A percentile compares a stretch with the other conserved stretches of the same genome.
Evolutionary conservation across 371 early-diverging fungal species (phyloP).

Genomic region (Rhizopus stolonifer): DNA sequence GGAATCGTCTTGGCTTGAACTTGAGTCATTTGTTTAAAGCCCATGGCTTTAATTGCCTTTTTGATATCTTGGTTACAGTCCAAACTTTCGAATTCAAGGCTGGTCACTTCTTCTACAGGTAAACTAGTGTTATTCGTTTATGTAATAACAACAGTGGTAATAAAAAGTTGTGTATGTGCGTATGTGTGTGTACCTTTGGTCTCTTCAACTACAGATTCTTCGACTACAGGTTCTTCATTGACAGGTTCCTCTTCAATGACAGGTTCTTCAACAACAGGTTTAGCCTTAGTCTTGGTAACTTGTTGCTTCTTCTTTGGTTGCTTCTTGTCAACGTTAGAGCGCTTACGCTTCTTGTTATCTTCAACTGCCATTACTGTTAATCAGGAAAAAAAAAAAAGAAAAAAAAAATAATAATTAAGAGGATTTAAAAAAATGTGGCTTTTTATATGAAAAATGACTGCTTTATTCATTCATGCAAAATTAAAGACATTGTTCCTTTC

Average conservation of each 20-base stretch:
- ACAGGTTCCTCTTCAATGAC: constrained; percentile 22
- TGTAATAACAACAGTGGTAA: constrained; percentile 13
- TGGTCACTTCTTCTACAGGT: constrained; percentile 1
- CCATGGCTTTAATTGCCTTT: constrained; percentile 90
- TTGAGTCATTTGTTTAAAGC: constrained; percentile 95
- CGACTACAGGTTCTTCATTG: no score
- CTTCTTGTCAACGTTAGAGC: constrained; percentile 28
- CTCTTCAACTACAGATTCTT: no score
- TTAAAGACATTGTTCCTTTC: no score
- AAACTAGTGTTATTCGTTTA: constrained; percentile 9
- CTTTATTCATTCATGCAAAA: no score
- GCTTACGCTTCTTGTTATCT: constrained; percentile 4
- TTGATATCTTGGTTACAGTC: constrained; percentile 69
- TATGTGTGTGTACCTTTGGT: no score
- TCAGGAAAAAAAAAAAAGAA: no score
- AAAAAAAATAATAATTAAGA: no score
- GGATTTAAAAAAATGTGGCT: no score
- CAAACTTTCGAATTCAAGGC: constrained; percentile 59
- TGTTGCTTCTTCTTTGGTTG: constrained; percentile 19
- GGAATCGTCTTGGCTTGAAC: constrained; percentile 97
- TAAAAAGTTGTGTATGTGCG: constrained; percentile 5
- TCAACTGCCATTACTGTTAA: constrained; percentile 30
- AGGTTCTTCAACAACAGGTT: constrained; percentile 28
- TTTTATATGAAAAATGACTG: no score
- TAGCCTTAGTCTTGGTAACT: constrained; percentile 6